Base-by-base conservation (phyloP, 2,329 filamentous ascomycete genomes). In the Passalora sequoiae region DNA sequence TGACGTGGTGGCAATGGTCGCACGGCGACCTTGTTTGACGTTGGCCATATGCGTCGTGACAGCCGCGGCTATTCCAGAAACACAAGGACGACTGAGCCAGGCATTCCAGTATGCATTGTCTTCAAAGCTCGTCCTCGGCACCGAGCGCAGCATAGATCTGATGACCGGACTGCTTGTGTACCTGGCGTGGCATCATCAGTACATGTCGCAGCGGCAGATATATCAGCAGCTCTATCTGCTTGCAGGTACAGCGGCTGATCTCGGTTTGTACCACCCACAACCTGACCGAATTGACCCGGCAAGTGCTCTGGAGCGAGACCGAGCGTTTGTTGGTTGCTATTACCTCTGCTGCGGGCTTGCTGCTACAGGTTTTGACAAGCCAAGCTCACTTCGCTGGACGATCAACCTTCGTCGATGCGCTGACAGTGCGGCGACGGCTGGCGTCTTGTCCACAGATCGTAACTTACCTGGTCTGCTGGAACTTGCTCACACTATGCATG, bases 151-250 rank as follows among this genome's bases (percentile, higher is more conserved):
- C 38, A 43, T 56, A 12, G 58, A 60, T 36, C 29, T 59, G 5
- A 38, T 60, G 17, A 46, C 50, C n/a, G 58, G 57, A 3, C 38
- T 60, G 4, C 38, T 60, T 17, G 46, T 58, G 2, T 55, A 48
- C 35, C 43, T 56, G 10, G 53, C 53, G 6, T 60, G 55, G 53
- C 49, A 58, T 29, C 58, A 60, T 38, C 51, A 56, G 17, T 57
- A 56, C 38, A 43, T 53, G 36, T 40, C 51, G 19, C 51, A 55
- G 13, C 53, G 50, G 24, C 54, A 57, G 17, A 46, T 56, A 4
- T 55, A 56, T 22, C 55, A 58, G 29, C 41, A 57, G 35, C 37
- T 59, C 10, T 55, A 44, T 25, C 46, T 60, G 8, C 43, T 60
- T 3, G 53, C 54, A 4, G 55, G 51, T 12, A 59, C 58, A 44